These are phyloP conservation scores for Deuterostichococcus epilithicus DNA, from an alignment of 139 green algal species.

Conservation along the genomic window DNA sequence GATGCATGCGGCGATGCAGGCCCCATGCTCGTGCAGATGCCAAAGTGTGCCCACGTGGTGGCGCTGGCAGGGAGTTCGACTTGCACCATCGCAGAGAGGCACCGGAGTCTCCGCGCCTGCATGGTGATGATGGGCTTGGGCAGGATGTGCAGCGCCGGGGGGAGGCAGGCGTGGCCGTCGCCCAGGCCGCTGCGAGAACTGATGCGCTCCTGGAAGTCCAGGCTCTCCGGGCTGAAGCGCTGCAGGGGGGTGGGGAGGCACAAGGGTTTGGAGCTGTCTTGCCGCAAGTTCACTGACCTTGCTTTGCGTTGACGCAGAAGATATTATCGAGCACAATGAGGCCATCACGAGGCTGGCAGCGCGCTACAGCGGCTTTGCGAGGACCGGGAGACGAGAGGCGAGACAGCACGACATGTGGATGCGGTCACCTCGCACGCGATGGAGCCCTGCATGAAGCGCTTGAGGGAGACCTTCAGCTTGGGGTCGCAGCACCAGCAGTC, in stretches of 20 bases:
- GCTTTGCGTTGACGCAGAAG: too few species aligned
- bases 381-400: too few species aligned
- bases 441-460: slow-evolving; percentile 36
- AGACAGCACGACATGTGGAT: too few species aligned
- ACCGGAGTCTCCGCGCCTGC: neutral
- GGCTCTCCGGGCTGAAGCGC: slow-evolving; percentile 48
- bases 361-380: too few species aligned
- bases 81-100: slow-evolving; percentile 3
- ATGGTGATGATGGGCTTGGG: slow-evolving; percentile 14
- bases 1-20: too few species aligned
- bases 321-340: too few species aligned
- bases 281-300: too few species aligned
- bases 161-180: slow-evolving; percentile 67
- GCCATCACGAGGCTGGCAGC: too few species aligned
- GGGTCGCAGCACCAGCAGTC: slow-evolving; percentile 49
- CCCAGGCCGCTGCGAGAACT: slow-evolving; percentile 48
- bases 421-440: slow-evolving; percentile 10
- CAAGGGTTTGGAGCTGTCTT: neutral
- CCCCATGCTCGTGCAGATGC: too few species aligned
- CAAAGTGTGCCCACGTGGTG: slow-evolving; percentile 35
- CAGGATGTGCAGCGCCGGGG: slow-evolving; percentile 32
- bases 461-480: slow-evolving; percentile 28
- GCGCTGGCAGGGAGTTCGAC: neutral
- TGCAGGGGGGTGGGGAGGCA: slow-evolving; percentile 13
- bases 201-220: slow-evolving; percentile 76